Evolutionary conservation across 305 asterid species (phyloP), one percentile per base, ranked within the genome.

Genomic region (Solanum hybrid): DNA sequence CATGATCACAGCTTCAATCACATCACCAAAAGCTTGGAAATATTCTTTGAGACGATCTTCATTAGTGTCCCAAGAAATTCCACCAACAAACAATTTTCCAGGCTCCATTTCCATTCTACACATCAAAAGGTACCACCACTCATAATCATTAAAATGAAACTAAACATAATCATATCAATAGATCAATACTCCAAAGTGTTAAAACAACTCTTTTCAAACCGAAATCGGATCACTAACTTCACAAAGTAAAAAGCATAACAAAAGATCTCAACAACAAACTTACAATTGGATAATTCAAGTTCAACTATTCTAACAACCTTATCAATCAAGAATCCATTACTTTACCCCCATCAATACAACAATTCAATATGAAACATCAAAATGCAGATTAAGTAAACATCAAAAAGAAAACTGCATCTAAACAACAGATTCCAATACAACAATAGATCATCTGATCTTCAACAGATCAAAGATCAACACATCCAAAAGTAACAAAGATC

Each of bases 1-100:
- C 97, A 95, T 96, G 86, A 95, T 96, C 92, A 96, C 97, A n/a
- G 97, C 98, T 89, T 96, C 97, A n/a, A 93, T 90, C 6, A 96
- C 96, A 89, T 95, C 98, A 64, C 98, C 98, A 89, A 93, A 96
- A 42, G 92, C 87, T 90, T 92, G 90, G 79, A 96, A 95, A 94
- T 96, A 95, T 89, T 95, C 96, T 81, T 92, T 92, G 34, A 96
- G 91, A 51, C 95, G 95, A 67, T 95, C 97, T 89, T 95, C 98
- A 84, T 91, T 94, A 3, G 98, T 96, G 89, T 96, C 98, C 98
- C 97, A 96, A 10, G 98, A 96, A 91, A 96, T 95, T 88, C 98
- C 98, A 90, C 97, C 98, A 88, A 96, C 89, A 61, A 96, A 96
- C 89, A 96, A 88, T 93, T 96, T 96, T 35, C 98, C 98, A 33